These are phyloP conservation scores for Stephania yunnanensis DNA, from an alignment of 164 flowering plant genomes.

Conservation along the genomic window DNA sequence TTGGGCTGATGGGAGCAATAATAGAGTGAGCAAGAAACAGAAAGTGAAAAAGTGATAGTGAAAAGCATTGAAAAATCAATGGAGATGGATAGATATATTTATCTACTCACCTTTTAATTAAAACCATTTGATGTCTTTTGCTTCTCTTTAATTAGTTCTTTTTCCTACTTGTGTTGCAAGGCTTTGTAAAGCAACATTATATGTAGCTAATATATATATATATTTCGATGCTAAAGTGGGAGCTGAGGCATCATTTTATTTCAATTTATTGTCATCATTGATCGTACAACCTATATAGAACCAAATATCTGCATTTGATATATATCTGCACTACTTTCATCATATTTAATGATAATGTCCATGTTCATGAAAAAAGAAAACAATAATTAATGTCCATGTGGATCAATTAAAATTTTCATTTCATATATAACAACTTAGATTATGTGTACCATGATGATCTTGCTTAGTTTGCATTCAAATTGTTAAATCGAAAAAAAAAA, in stretches of 20 bases:
- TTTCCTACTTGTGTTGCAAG: neutral
- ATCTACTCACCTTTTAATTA: slow-evolving; percentile 7
- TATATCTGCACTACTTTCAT: neutral
- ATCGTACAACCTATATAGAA: neutral
- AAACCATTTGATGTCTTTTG: slow-evolving; percentile 7
- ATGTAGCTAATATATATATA: neutral
- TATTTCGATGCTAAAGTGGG: slow-evolving; percentile 3
- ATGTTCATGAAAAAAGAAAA: neutral
- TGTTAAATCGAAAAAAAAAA: too few species aligned
- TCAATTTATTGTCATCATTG: neutral
- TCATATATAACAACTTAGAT: neutral
- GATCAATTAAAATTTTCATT: too few species aligned
- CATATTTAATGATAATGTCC: slow-evolving; percentile 1
- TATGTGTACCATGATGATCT: too few species aligned
- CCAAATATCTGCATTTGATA: neutral
- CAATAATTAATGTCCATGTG: too few species aligned
- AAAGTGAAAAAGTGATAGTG: slow-evolving; percentile 2
- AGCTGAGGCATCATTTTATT: slow-evolving; percentile 6
- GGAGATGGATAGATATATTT: slow-evolving; percentile 15
- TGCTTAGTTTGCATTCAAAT: too few species aligned
- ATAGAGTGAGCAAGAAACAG: slow-evolving; percentile 17
- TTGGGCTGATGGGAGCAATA: slow-evolving; percentile 34
- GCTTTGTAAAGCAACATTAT: neutral
- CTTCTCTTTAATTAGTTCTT: neutral
- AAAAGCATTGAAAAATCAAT: slow-evolving; percentile 6